Base-by-base conservation (phyloP, 2,329 filamentous ascomycete genomes). In the Sphaerulina vaccinii region DNA sequence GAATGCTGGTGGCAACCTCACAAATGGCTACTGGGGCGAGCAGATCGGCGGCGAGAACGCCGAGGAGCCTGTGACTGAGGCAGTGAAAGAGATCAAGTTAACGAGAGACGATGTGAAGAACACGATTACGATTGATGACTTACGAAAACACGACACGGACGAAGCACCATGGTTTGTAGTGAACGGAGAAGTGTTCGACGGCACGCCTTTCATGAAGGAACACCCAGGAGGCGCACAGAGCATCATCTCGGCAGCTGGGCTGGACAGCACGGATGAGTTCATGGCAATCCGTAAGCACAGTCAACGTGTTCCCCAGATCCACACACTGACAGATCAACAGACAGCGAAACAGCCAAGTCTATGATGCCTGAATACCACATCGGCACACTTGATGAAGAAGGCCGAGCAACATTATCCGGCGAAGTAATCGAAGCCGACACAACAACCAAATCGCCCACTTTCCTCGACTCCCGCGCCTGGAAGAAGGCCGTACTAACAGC, bases 361-460 rank as follows among this genome's bases (percentile, higher is more conserved):
- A 95, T 95, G 90, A 90, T 96, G 86, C 79, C 81, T 9, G 71
- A 79, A 38, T 95, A 95, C 65, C 90, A 96, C 69, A 84, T 96
- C 58, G 91, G 91, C 44, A 83, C 83, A 0, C 79, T 96, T 10
- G 82, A 88, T 60, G 73, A 82, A 58, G 74, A 75, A 16, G 81
- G 84, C 1, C 75, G 76, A 5, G 73, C 76, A 33, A 66, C 75
- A 0, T 76, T 93, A 2, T 43, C 56, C 2, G 73, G 76, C 11
- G 72, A 72, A 21, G 68, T 73, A 11, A 70, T 70, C 1, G 68
- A 75, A 51, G 66, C 68, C 1, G 68, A 70, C n/a, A 70, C 71
- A 22, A 63, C 66, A 1, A 71, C 72, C 13, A 65, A 72, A 18
- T 76, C 83, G 1, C 68, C 78, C 1, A 73, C 79, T 5, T 96